Conservation (phyloP, 345 rosid species). For the Eucalyptus camaldulensis region DNA sequence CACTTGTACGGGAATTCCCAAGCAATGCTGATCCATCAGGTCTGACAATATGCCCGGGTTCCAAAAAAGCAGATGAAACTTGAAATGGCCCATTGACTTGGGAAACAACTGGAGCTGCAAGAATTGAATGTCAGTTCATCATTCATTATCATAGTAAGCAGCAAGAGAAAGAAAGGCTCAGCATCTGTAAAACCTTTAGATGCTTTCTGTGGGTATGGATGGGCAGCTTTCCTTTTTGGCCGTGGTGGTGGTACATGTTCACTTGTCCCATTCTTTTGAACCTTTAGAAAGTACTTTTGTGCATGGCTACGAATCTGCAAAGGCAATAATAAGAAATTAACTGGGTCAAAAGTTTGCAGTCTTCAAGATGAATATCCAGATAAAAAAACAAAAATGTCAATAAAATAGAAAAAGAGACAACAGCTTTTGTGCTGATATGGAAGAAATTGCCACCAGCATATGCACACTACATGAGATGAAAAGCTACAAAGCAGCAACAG, state of each 20-base stretch:
- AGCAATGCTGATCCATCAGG: constrained; percentile 33
- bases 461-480: neutral
- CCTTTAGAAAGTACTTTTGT: constrained; percentile 85
- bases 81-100: constrained; percentile 29
- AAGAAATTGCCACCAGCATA: neutral
- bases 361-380: neutral
- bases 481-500: neutral
- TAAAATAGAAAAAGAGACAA: neutral
- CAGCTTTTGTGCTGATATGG: neutral
- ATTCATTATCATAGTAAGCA: neutral
- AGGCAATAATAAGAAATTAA: neutral
- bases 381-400: neutral
- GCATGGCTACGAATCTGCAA: constrained; percentile 94
- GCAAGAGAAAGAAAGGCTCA: neutral
- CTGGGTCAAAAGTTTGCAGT: neutral
- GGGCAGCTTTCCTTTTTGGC: constrained; percentile 87
- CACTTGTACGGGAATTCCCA: constrained; percentile 20
- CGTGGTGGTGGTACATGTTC: constrained; percentile 97
- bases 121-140: neutral
- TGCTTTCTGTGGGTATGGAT: constrained; percentile 94
- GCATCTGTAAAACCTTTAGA: constrained; percentile 29
- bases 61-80: constrained; percentile 34
- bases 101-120: constrained; percentile 31
- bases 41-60: constrained; percentile 21
- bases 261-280: constrained; percentile 76